These are phyloP conservation scores for Aeschynomene evenia DNA, from an alignment of 306 rosid genomes.

Conservation along the genomic window DNA sequence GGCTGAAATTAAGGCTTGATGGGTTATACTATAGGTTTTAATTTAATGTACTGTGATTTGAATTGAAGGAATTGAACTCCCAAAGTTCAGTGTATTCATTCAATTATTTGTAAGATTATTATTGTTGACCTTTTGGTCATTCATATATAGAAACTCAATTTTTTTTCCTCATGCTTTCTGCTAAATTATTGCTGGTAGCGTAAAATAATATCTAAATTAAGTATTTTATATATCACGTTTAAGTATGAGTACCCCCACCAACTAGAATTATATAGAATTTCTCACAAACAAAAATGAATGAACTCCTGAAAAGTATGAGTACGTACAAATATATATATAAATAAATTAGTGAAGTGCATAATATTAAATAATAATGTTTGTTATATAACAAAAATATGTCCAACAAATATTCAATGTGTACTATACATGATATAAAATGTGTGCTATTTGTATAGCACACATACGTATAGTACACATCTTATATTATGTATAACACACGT, in stretches of 20 bases:
- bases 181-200: slow-evolving; percentile 4
- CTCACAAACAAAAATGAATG: not conserved
- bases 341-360: not conserved
- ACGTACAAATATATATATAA: too few relatives aligned
- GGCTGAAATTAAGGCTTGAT: slow-evolving; percentile 4
- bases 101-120: slow-evolving; percentile 8
- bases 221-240: too few relatives aligned
- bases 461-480: too few relatives aligned
- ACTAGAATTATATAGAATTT: not conserved
- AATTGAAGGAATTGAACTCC: slow-evolving; percentile 7
- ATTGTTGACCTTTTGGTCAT: slow-evolving; percentile 21
- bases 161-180: not conserved
- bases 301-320: not conserved
- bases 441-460: too few relatives aligned
- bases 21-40: slow-evolving; percentile 12
- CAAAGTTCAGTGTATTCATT: slow-evolving; percentile 2
- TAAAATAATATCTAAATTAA: too few relatives aligned
- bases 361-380: too few relatives aligned
- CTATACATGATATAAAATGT: too few relatives aligned
- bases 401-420: too few relatives aligned
- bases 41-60: slow-evolving; percentile 14
- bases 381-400: too few relatives aligned
- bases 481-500: too few relatives aligned
- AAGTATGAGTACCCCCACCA: not conserved
- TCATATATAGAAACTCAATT: not conserved